phyloP scores from a whole-genome alignment of 495 filamentous ascomycete genomes.

The Astrocystis sublimbata region DNA sequence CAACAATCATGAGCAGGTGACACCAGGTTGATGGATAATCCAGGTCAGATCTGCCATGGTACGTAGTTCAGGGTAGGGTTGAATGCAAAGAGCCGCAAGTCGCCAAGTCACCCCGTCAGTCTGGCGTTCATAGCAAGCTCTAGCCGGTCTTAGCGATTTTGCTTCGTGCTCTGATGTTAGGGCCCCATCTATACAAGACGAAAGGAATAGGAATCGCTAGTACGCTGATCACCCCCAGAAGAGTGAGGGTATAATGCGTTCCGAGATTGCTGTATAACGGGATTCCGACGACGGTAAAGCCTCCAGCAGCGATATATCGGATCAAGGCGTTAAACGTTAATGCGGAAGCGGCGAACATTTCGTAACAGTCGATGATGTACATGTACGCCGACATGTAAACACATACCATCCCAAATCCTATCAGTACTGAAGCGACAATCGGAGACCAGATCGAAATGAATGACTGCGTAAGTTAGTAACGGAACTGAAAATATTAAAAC shows the following conservation, averaged over 20 bases:
- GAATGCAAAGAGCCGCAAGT: too few species aligned
- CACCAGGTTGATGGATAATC: too few species aligned
- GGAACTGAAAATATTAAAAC: background rate
- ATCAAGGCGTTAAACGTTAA: conserved; percentile 52
- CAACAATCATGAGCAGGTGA: too few species aligned
- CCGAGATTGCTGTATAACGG: conserved; percentile 52
- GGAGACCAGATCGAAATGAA: conserved; percentile 57
- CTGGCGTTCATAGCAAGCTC: too few species aligned
- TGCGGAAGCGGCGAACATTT: conserved; percentile 63
- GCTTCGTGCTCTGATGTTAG: conserved; percentile 47
- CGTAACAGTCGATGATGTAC: conserved; percentile 69
- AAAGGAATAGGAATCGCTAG: conserved; percentile 57
- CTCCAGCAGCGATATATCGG: conserved; percentile 31
- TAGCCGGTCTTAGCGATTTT: too few species aligned
- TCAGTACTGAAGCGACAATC: conserved; percentile 48
- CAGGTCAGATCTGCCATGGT: too few species aligned
- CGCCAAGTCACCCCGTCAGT: too few species aligned
- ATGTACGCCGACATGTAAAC: conserved; percentile 60
- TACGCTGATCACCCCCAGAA: conserved; percentile 52
- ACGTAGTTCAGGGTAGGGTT: too few species aligned
- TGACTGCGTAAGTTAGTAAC: conserved; percentile 6
- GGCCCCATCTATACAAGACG: conserved; percentile 54
- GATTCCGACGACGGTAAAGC: conserved; percentile 32
- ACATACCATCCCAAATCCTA: conserved; percentile 63
- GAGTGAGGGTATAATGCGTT: conserved; percentile 58